A percentile compares a stretch with the other conserved stretches of the same genome.
Conservation (phyloP, 2,329 filamentous ascomycete genomes). For the Microcyclosporella mali region DNA sequence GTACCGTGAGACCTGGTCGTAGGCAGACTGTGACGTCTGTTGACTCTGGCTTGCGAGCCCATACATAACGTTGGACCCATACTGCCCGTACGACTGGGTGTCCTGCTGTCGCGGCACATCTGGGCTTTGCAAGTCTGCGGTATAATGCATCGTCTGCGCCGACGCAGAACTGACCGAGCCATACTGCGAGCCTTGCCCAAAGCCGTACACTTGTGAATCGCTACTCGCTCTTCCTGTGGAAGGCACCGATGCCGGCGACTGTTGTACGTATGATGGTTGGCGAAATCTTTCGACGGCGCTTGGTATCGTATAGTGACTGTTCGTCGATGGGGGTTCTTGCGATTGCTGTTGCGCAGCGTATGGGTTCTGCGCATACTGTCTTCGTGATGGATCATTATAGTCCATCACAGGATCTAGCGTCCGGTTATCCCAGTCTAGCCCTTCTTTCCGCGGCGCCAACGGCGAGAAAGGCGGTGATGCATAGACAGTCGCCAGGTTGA, state of each 20-base stretch:
- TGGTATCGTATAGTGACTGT: conserved; percentile 39
- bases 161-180: conserved; percentile 51
- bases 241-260: conserved; percentile 39
- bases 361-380: conserved; percentile 29
- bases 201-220: conserved; percentile 41
- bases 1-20: conserved; percentile 71
- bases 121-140: conserved; percentile 38
- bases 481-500: conserved; percentile 28
- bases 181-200: conserved; percentile 52
- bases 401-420: conserved; percentile 27
- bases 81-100: conserved; percentile 51
- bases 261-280: conserved; percentile 40
- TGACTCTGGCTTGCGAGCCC: conserved; percentile 57
- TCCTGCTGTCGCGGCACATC: conserved; percentile 50
- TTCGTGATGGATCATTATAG: conserved; percentile 31
- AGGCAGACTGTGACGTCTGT: conserved; percentile 52
- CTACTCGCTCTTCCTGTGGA: conserved; percentile 34
- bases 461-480: conserved; percentile 30
- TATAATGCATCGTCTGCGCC: conserved; percentile 52
- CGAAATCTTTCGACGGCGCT: conserved; percentile 45
- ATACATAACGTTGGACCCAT: conserved; percentile 67
- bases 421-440: conserved; percentile 18
- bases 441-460: conserved; percentile 24
- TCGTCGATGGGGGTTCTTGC: conserved; percentile 29
- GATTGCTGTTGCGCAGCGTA: conserved; percentile 26